Evolutionary conservation across 2,329 filamentous ascomycete species (phyloP).

Genomic region (Scedosporium aurantiacum): DNA sequence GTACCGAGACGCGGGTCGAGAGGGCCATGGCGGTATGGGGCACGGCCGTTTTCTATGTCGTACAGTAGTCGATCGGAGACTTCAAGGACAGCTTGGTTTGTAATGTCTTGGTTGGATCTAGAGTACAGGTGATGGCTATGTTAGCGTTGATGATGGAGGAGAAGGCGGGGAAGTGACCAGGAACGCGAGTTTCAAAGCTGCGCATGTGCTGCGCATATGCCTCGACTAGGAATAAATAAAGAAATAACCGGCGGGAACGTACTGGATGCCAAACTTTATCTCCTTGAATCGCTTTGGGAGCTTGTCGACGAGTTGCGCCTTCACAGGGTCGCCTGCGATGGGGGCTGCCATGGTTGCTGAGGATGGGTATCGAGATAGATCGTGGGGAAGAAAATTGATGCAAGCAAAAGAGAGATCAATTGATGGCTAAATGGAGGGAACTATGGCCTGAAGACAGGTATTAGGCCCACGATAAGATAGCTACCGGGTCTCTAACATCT

Average conservation of each 20-base stretch:
- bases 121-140: not conserved
- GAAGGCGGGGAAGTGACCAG: not conserved
- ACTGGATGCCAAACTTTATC: constrained; percentile 90
- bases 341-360: not conserved
- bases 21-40: constrained; percentile 69
- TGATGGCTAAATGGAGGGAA: not conserved
- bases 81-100: constrained; percentile 88
- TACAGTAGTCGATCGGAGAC: constrained; percentile 91
- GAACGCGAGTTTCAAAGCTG: not conserved
- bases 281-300: constrained; percentile 86
- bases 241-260: constrained; percentile 19
- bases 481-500: not conserved
- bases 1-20: constrained; percentile 82
- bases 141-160: not conserved
- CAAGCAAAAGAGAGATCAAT: not conserved
- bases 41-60: constrained; percentile 71
- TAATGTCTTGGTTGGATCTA: constrained; percentile 85
- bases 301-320: constrained; percentile 83
- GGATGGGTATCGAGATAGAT: not conserved
- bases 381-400: not conserved
- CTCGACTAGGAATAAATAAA: not conserved
- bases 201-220: not conserved
- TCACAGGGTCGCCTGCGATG: constrained; percentile 34
- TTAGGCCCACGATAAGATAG: not conserved
- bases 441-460: not conserved